These are phyloP conservation scores for Colletotrichum somersetense DNA, from an alignment of 2,329 filamentous ascomycete species.

Conservation along the genomic window DNA sequence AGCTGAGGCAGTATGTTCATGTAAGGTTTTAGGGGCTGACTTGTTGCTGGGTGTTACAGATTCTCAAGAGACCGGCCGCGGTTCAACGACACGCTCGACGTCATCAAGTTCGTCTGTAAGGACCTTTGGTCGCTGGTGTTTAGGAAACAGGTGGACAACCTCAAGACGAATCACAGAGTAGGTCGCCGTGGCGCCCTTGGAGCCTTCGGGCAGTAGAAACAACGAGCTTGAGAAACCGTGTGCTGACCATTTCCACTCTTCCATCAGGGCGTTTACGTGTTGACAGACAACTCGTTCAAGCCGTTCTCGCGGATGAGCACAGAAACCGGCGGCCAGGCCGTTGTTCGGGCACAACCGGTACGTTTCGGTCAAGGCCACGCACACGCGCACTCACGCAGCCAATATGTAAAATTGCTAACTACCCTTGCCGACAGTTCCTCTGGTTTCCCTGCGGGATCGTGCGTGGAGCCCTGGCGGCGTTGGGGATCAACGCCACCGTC, in stretches of 20 bases:
- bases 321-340: slow-evolving; percentile 78
- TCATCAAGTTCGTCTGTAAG: slow-evolving; percentile 99
- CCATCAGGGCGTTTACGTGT: slow-evolving; percentile 86
- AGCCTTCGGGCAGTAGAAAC: not conserved
- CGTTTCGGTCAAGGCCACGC: slow-evolving; percentile 48
- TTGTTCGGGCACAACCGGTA: slow-evolving; percentile 84
- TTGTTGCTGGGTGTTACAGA: slow-evolving; percentile 54
- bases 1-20: not conserved
- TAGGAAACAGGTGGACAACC: slow-evolving; percentile 96
- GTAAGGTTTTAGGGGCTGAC: not conserved
- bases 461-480: slow-evolving; percentile 87
- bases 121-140: slow-evolving; percentile 96
- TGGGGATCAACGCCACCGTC: slow-evolving; percentile 92
- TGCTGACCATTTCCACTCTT: slow-evolving; percentile 5
- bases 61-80: slow-evolving; percentile 87
- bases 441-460: slow-evolving; percentile 97
- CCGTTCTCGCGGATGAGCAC: slow-evolving; percentile 92
- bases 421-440: slow-evolving; percentile 72
- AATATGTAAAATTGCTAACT: not conserved
- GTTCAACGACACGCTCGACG: slow-evolving; percentile 91
- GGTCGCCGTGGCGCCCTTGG: slow-evolving; percentile 42
- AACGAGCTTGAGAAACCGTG: not conserved
- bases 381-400: not conserved
- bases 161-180: slow-evolving; percentile 97
- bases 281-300: slow-evolving; percentile 93